Conservation (phyloP, 805 yeast genomes). For the Kluyveromyces lactis region DNA sequence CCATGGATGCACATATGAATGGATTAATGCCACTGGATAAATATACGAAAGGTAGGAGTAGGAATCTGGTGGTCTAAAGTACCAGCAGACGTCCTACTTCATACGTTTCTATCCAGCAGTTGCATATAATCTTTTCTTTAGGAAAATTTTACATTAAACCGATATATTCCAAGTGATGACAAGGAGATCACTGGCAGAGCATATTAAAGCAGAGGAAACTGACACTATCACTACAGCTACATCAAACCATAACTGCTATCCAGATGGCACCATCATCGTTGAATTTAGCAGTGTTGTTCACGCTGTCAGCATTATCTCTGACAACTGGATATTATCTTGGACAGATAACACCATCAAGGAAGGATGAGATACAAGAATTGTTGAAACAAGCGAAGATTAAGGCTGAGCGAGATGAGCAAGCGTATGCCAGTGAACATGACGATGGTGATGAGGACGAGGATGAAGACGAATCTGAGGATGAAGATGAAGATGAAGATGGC, state of each 20-base stretch:
- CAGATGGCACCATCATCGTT: slow-evolving; percentile 10
- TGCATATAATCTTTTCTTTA: background rate
- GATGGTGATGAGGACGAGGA: slow-evolving; percentile 27
- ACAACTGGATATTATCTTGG: slow-evolving; percentile 26
- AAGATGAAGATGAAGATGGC: slow-evolving; percentile 44
- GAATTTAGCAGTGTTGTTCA: slow-evolving; percentile 14
- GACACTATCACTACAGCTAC: too few species aligned
- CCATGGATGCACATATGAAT: too few species aligned
- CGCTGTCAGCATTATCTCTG: slow-evolving; percentile 23
- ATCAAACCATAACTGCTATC: too few species aligned
- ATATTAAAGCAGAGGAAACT: too few species aligned
- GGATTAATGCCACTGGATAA: too few species aligned
- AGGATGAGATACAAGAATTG: slow-evolving; percentile 11
- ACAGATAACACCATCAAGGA: slow-evolving; percentile 13
- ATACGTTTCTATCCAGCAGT: too few species aligned
- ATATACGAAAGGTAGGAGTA: too few species aligned
- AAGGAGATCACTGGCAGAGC: too few species aligned
- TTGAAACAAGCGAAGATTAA: slow-evolving; percentile 12
- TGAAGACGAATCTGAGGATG: slow-evolving; percentile 33
- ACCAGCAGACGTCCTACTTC: too few species aligned
- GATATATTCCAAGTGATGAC: too few species aligned
- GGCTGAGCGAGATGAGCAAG: slow-evolving; percentile 9
- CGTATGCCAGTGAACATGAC: slow-evolving; percentile 12
- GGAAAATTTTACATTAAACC: too few species aligned
- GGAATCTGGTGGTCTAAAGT: too few species aligned